phyloP scores from a whole-genome alignment of 2,329 filamentous ascomycete genomes.

The Plectosphaerella plurivora region DNA sequence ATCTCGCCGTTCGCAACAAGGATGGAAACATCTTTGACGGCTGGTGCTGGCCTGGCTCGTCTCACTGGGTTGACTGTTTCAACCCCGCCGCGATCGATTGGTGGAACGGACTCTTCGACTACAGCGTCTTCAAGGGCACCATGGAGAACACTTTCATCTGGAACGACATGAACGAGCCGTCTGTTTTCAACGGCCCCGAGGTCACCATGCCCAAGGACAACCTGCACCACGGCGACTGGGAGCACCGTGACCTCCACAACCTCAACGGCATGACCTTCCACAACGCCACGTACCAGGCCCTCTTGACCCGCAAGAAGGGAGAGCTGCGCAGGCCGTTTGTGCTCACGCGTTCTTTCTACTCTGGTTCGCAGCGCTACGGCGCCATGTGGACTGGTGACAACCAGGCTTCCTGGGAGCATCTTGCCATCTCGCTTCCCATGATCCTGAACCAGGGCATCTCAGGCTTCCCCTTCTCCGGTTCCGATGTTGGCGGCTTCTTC shows the following conservation, averaged over 20 bases:
- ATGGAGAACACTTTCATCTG: conserved; percentile 87
- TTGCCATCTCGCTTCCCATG: conserved; percentile 90
- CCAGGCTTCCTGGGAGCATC: conserved; percentile 85
- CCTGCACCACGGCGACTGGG: conserved; percentile 85
- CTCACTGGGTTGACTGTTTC: conserved; percentile 94
- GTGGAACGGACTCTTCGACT: conserved; percentile 89
- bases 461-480: conserved; percentile 89
- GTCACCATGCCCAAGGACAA: conserved; percentile 99
- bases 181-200: conserved; percentile 96
- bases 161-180: conserved; percentile 99
- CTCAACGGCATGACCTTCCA: conserved; percentile 92
- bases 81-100: conserved; percentile 87
- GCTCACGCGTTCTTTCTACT: conserved; percentile 86
- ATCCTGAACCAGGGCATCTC: conserved; percentile 86
- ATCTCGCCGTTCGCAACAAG: conserved; percentile 84
- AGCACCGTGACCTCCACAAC: conserved; percentile 96
- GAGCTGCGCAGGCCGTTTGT: conserved; percentile 85
- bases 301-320: conserved; percentile 80
- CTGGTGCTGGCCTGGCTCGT: conserved; percentile 98
- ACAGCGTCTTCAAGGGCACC: conserved; percentile 81
- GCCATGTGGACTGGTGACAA: conserved; percentile 99
- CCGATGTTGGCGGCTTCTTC: conserved; percentile 97
- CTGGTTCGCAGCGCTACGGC: conserved; percentile 82
- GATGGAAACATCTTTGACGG: conserved; percentile 86
- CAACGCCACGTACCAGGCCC: conserved; percentile 85